Evolutionary conservation across 2,329 filamentous ascomycete genomes (phyloP), one percentile per base, ranked within the genome.

Genomic region (Calonectria pauciramosa): DNA sequence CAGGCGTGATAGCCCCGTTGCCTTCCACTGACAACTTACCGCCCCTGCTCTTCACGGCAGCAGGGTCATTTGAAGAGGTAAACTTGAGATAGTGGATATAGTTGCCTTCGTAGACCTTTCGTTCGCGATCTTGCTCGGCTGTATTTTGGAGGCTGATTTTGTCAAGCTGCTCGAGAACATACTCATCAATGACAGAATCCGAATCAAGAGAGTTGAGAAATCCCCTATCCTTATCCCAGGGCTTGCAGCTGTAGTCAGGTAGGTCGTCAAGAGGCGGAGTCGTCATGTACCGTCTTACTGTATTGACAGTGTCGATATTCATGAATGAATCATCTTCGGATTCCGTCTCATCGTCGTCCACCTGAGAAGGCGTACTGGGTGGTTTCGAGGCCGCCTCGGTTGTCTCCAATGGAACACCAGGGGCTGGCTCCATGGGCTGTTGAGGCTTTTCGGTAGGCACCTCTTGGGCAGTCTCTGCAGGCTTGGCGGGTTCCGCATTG

Each of bases 181-280:
- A 91, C 1, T 84, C 81, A 32, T 88, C 82, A 9, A 91, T 81
- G 1, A 80, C 78, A 0, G 86, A 79, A 30, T 87, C 82, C 6
- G 85, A 82, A 2, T 88, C 83, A 47, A 89, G 79, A 4, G 86
- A 84, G 34, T 85, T 83, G 8, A 90, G 74, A 38, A 90, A 88
- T 34, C 85, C 83, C 63, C 83, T 80, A 76, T 90, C 89, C 64
- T 88, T 83, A 65, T 87, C 84, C 90, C 89, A 91, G 0, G 87
- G 83, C 38, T 85, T 84, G 54, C 85, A 84, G 56, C 82, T 81
- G 72, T 87, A 90, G 65, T 87, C 82, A 0, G 91, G 91, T 2
- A 92, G 83, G 51, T 86, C 89, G 14, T 91, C 89, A 14, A 90
- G 76, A 1, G 90, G 90, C 2, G 91, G 91, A 2, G 91, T 92